A percentile compares a stretch with the other conserved stretches of the same genome.
Evolutionary conservation across 371 early-diverging fungal genomes (phyloP).

Genomic region (Rhizopus stolonifer): DNA sequence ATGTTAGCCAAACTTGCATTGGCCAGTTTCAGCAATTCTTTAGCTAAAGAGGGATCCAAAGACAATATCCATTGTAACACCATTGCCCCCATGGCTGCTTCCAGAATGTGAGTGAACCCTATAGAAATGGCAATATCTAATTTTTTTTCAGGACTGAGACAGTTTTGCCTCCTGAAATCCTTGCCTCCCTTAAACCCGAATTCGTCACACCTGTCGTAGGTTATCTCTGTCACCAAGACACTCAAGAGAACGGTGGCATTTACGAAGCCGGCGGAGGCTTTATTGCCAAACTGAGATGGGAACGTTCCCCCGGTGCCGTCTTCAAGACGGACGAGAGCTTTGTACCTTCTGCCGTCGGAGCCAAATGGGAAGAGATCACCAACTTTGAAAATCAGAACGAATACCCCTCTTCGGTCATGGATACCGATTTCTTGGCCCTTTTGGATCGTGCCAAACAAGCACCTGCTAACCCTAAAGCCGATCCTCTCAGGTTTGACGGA

Average conservation of each 20-base stretch:
- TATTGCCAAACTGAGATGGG: constrained; percentile 91
- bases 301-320: constrained; percentile 86
- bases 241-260: constrained; percentile 82
- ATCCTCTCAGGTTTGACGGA: constrained; percentile 76
- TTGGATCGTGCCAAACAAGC: constrained; percentile 76
- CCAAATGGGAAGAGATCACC: constrained; percentile 74
- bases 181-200: constrained; percentile 93
- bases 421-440: constrained; percentile 83
- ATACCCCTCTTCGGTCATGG: constrained; percentile 77
- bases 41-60: constrained; percentile 93
- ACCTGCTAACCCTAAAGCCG: constrained; percentile 57
- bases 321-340: constrained; percentile 91
- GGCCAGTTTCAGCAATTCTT: constrained; percentile 84
- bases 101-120: constrained; percentile 69
- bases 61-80: constrained; percentile 91
- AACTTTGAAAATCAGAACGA: constrained; percentile 68
- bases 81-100: constrained; percentile 97
- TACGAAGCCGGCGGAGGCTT: constrained; percentile 97
- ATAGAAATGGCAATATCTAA: not conserved
- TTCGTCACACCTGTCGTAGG: constrained; percentile 95
- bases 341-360: constrained; percentile 79
- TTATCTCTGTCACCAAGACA: constrained; percentile 87
- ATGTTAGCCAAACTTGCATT: constrained; percentile 88
- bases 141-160: constrained; percentile 68
- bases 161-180: constrained; percentile 91